A percentile compares a stretch with the other conserved stretches of the same genome.
These are phyloP conservation scores for Quercus alba DNA, from an alignment of 306 rosid species.

Conservation along the genomic window DNA sequence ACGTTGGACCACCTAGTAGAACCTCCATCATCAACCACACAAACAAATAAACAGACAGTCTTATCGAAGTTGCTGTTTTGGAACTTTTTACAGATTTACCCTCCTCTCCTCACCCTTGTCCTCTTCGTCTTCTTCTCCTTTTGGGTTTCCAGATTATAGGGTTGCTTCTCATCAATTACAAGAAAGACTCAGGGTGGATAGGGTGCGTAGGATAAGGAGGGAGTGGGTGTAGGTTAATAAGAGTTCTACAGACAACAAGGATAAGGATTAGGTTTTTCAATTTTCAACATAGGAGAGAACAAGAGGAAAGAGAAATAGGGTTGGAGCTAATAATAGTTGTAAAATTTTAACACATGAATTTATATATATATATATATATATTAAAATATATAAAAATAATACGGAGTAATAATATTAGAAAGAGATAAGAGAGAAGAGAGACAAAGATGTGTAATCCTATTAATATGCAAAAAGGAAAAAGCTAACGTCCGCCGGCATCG, in stretches of 20 bases:
- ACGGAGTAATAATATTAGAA: not conserved
- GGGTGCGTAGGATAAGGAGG: slow-evolving; percentile 20
- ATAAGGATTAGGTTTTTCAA: not conserved
- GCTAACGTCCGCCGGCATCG: slow-evolving; percentile 24
- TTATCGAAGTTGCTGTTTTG: not conserved
- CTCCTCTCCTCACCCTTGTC: slow-evolving; percentile 65
- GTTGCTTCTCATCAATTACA: slow-evolving; percentile 55
- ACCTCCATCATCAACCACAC: slow-evolving; percentile 50
- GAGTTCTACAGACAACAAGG: not conserved
- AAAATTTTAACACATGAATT: no score
- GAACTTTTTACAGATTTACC: slow-evolving; percentile 13
- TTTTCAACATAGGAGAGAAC: not conserved
- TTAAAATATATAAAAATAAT: no score
- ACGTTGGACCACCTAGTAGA: slow-evolving; percentile 65
- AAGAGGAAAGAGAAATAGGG: not conserved
- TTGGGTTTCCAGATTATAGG: slow-evolving; percentile 43
- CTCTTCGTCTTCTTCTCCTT: slow-evolving; percentile 54
- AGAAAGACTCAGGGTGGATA: no score
- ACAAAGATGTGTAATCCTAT: not conserved
- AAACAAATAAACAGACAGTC: not conserved
- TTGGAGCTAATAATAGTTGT: not conserved
- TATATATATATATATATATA: no score
- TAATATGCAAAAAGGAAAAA: not conserved
- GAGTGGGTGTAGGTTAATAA: not conserved
- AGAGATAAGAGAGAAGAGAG: not conserved